Conservation (phyloP, 1,284 basidiomycete species). For the Gomphus bonarii region DNA sequence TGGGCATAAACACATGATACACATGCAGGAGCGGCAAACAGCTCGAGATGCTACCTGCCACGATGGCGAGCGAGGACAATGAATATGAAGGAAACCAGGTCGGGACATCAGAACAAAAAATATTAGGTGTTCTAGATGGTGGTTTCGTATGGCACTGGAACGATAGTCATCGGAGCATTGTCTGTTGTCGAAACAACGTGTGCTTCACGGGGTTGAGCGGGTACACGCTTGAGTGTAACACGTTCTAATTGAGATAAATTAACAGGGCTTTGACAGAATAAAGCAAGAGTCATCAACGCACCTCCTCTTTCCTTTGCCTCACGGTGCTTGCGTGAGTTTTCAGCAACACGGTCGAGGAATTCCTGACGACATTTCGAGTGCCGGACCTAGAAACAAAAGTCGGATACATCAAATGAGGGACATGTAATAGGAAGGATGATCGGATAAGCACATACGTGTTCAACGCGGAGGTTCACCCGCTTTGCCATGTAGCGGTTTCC, state of each 20-base stretch:
- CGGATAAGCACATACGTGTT: conserved; percentile 49
- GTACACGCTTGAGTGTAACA: conserved; percentile 80
- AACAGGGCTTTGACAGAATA: conserved; percentile 1
- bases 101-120: not conserved
- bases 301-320: conserved; percentile 86
- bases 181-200: conserved; percentile 64
- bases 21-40: not conserved
- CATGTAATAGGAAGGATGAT: not conserved
- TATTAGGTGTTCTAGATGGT: conserved; percentile 47
- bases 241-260: conserved; percentile 44
- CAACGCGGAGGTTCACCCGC: conserved; percentile 97
- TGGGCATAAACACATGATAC: conserved; percentile 8
- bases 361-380: conserved; percentile 99
- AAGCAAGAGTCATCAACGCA: conserved; percentile 32
- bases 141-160: conserved; percentile 83
- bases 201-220: conserved; percentile 75
- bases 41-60: not conserved
- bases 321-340: conserved; percentile 79
- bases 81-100: not conserved
- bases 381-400: conserved; percentile 32
- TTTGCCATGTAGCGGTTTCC: conserved; percentile 99
- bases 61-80: not conserved
- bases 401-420: not conserved
- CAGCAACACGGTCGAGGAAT: conserved; percentile 94
- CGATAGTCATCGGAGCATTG: conserved; percentile 91